These are phyloP conservation scores for Globisporangium takayamanum DNA, from an alignment of 352 stramenopile genomes.

Conservation along the genomic window DNA sequence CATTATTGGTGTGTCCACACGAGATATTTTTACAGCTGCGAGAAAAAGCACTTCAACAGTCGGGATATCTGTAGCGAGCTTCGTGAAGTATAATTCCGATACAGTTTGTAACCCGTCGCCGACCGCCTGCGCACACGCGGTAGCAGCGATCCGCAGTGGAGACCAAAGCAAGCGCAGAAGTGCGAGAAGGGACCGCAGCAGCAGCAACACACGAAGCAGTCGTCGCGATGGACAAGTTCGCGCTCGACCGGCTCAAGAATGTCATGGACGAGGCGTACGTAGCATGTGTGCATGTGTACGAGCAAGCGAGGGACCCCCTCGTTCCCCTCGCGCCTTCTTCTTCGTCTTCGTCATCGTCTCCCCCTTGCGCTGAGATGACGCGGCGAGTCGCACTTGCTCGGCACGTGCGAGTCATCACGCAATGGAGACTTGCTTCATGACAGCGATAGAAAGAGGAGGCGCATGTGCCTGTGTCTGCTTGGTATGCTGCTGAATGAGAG, in stretches of 20 bases:
- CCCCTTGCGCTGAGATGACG: too few relatives aligned
- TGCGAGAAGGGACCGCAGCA: constrained; percentile 4
- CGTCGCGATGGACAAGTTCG: constrained; percentile 71
- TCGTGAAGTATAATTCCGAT: not conserved
- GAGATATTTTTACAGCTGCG: too few relatives aligned
- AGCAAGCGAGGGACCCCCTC: not conserved
- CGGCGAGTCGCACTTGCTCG: too few relatives aligned
- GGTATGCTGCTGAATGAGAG: too few relatives aligned
- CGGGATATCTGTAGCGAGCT: too few relatives aligned
- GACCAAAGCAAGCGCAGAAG: not conserved
- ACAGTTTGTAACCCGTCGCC: not conserved
- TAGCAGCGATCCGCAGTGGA: not conserved
- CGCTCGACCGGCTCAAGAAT: constrained; percentile 83
- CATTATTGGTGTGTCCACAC: too few relatives aligned
- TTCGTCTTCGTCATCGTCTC: not conserved
- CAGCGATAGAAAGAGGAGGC: too few relatives aligned
- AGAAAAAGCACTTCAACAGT: too few relatives aligned
- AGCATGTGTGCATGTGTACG: not conserved
- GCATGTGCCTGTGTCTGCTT: too few relatives aligned
- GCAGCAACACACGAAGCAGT: not conserved
- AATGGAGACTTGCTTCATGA: too few relatives aligned
- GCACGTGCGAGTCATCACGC: too few relatives aligned
- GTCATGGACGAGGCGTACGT: constrained; percentile 85
- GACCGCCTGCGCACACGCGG: constrained; percentile 1
- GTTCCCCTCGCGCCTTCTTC: not conserved